Evolutionary conservation across 441 rosid species (phyloP).

Genomic region (Metrosideros polymorpha): DNA sequence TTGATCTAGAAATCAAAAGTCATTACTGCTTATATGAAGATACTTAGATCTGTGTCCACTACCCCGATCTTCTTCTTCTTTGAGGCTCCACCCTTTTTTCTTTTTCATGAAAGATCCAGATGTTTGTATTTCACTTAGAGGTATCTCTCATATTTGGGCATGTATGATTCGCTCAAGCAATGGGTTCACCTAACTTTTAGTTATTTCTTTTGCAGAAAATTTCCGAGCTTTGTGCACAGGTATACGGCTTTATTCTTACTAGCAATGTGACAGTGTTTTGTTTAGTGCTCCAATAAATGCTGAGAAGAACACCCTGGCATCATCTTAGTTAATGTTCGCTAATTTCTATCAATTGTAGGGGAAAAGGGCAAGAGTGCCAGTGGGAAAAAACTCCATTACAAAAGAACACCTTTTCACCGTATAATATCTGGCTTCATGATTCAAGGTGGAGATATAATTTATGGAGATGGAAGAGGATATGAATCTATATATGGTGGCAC

Average conservation of each 20-base stretch:
- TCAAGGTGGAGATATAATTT: slow-evolving; percentile 85
- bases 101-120: background rate
- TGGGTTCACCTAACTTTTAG: background rate
- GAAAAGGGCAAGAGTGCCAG: slow-evolving; percentile 48
- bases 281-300: background rate
- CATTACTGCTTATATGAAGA: background rate
- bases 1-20: background rate
- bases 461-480: slow-evolving; percentile 64
- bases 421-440: slow-evolving; percentile 86
- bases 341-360: slow-evolving; percentile 29
- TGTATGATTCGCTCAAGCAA: background rate
- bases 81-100: background rate
- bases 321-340: background rate
- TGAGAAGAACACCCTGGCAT: background rate
- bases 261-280: background rate
- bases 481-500: slow-evolving; percentile 74
- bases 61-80: background rate
- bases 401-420: slow-evolving; percentile 85
- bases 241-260: slow-evolving; percentile 17
- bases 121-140: background rate
- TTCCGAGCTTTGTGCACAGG: slow-evolving; percentile 94
- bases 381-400: slow-evolving; percentile 62
- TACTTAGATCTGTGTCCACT: background rate
- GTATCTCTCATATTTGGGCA: background rate
- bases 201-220: slow-evolving; percentile 51